Evolutionary conservation across 768 basidiomycete genomes (phyloP), one percentile per base, ranked within the genome.

Genomic region (Lactifluus piperatus): DNA sequence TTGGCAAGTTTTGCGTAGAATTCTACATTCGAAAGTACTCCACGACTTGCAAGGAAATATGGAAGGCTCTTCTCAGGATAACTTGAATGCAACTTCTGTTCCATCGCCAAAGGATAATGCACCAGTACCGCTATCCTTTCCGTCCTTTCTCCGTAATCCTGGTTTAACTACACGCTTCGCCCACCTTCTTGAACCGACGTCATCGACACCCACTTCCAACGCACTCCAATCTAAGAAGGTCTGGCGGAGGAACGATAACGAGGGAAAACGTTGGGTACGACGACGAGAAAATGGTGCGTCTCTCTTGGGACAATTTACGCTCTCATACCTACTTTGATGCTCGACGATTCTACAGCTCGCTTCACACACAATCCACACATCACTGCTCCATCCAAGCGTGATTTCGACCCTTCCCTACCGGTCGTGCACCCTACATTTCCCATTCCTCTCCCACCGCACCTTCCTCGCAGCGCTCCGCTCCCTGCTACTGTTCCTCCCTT

Each of bases 281-380:
- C 79, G 90, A 20, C 87, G 82, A 66, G 88, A 90, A 64, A 91
- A 91, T 54, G 83, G 89, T 89, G 48, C 52, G 78, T 71, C 49
- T 44, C 51, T 46, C 34, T 24, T n/a, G n/a, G n/a, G 9, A 37
- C 27, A 7, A 13, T 30, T 14, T 39, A 29, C n/a, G 10, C 27
- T 37, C 11, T 20, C 3, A 16, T 49, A 34, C 16, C 18, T 8
- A 10, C 43, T 16, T 22, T 13, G 2, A 0, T 1, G 7, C 47
- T 45, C 14, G n/a, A 34, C 34, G 22, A 57, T 54, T 39, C 34
- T 11, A 43, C n/a, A 92, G 90, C 86, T 56, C 79, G 73, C 26
- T 91, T 91, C 68, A 73, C 76, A 22, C 83, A 81, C 14, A 91
- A 92, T 66, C 82, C 82, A 1, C 85, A 91, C 68, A 77, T 91